Conservation (phyloP, 129 eudicot genomes). For the Oenanthe sinensis region DNA sequence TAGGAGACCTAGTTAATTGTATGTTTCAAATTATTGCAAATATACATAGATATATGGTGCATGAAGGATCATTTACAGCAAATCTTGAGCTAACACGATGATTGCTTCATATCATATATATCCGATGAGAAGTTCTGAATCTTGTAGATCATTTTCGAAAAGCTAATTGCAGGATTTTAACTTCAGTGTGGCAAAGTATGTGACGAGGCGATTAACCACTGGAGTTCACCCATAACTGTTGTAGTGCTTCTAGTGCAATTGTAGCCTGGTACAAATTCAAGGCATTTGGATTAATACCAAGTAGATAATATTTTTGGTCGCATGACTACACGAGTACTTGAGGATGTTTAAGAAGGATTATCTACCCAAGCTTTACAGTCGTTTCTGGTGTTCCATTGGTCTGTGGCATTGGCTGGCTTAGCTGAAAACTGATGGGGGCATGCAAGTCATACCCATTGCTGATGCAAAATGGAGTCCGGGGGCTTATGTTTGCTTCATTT, state of each 20-base stretch:
- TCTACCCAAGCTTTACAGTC: conserved; percentile 47
- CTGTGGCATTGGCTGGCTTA: conserved; percentile 57
- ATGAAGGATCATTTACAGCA: not conserved
- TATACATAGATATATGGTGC: not conserved
- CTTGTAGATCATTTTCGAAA: not conserved
- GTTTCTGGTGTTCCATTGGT: conserved; percentile 32
- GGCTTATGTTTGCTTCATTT: conserved; percentile 20
- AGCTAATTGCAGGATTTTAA: not conserved
- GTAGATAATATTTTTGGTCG: not conserved
- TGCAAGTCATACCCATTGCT: conserved; percentile 26
- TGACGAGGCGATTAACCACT: not conserved
- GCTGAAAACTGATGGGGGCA: conserved; percentile 53
- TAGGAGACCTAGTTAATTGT: not conserved
- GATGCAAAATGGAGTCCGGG: conserved; percentile 19
- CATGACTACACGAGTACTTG: not conserved
- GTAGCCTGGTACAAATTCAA: conserved; percentile 16
- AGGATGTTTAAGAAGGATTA: not conserved
- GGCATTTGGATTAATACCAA: not conserved
- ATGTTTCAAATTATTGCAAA: conserved; percentile 6
- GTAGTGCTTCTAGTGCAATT: conserved; percentile 1
- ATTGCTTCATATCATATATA: not conserved
- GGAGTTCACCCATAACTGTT: not conserved
- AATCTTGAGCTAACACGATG: not conserved
- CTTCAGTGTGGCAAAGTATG: not conserved
- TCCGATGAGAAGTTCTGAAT: not conserved